Base-by-base conservation (phyloP, 331 rosid genomes). In the Spiraea crenata region DNA sequence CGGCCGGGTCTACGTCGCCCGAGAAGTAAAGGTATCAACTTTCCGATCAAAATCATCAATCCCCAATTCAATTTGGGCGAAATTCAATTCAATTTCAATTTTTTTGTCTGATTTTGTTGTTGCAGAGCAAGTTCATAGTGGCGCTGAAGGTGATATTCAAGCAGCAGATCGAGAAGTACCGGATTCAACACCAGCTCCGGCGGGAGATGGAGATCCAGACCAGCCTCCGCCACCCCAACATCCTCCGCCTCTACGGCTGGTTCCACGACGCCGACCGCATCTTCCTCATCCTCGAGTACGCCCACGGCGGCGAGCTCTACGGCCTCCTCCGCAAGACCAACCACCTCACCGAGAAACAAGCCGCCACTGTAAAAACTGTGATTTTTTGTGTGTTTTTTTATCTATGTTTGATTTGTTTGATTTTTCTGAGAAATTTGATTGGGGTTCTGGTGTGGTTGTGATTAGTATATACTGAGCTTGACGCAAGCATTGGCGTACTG, bases 161-260 rank as follows among this genome's bases (percentile, higher is more conserved):
- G 88, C 85, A 84, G 75, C 97, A 91, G 63, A 67, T 92, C 47
- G 88, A 92, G 31, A 90, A 86, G 88, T 86, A 93, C 76, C 75
- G 42, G 17, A 84, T 90, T 63, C 92, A 81, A 9, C 92, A 85
- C 69, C 98, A 90, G 66, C 84, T 93, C 34, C 78, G 68, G 84
- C 78, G 97, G 65, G 97, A 93, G 75, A 93, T 93, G 97, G 97
- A 88, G 82, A 90, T 90, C 46, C 97, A 93, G 78, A 77, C 80
- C 42, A 75, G 77, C 45, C 96, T 90, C 41, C 65, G 80, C 14
- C 98, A 92, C 76, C 90, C 89, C 0, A 89, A 89, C 56, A 67
- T 92, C 16, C 77, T 92, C 46, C 85, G 85, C 5, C 96, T 92
- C 41, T 92, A 74, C 58, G 98, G 97, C 25, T 91, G 96, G 97